A percentile compares a stretch with the other conserved stretches of the same genome.
phyloP scores from a whole-genome alignment of 257 asterid species.

The Solanum medicagineum region DNA sequence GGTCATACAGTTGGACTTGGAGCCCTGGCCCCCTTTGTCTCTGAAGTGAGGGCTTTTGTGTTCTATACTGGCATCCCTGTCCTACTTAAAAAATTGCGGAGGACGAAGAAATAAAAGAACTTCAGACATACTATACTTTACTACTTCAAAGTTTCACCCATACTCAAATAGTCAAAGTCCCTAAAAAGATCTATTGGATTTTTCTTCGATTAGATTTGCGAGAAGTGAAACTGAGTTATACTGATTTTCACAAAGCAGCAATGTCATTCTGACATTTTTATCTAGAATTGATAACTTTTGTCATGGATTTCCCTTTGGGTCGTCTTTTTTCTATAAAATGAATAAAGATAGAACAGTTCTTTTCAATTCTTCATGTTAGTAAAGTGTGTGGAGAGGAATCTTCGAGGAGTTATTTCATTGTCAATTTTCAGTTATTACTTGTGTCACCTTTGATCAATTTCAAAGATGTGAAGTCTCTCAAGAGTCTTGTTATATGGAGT shows the following conservation, averaged over 20 bases:
- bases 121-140: background rate
- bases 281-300: background rate
- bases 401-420: background rate
- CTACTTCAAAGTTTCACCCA: background rate
- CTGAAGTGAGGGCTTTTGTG: background rate
- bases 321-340: background rate
- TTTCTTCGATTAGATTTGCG: background rate
- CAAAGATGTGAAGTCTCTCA: background rate
- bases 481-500: background rate
- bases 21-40: background rate
- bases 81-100: background rate
- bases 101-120: background rate
- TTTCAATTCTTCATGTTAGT: background rate
- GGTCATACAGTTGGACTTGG: background rate
- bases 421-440: background rate
- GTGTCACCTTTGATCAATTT: background rate
- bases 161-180: background rate
- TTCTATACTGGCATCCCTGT: background rate
- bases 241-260: background rate
- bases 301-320: background rate
- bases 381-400: background rate
- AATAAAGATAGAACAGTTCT: background rate
- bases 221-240: background rate
- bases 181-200: background rate
- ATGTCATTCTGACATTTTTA: background rate